phyloP scores from a whole-genome alignment of 805 yeast species.

The Starmera quercuum region DNA sequence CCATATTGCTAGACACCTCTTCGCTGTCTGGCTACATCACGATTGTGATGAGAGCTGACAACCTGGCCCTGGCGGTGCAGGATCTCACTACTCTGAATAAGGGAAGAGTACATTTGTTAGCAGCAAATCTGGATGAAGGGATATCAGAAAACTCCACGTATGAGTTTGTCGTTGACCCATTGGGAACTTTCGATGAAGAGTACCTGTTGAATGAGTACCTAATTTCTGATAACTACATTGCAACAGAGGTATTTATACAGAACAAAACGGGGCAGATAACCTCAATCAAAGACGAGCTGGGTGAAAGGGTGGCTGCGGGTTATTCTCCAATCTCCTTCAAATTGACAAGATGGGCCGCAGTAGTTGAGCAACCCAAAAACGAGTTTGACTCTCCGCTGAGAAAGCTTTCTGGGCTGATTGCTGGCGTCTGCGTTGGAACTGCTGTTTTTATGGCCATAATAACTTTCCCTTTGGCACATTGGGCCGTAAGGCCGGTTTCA shows the following conservation, averaged over 20 bases:
- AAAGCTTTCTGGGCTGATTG: constrained; percentile 56
- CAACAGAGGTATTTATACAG: constrained; percentile 27
- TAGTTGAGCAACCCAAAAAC: constrained; percentile 54
- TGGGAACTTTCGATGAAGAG: constrained; percentile 8
- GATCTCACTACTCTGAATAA: constrained; percentile 34
- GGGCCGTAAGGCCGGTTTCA: constrained; percentile 78
- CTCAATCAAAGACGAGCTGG: constrained; percentile 28
- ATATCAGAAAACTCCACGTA: constrained; percentile 24
- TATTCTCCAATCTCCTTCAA: constrained; percentile 37
- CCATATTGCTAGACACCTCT: constrained; percentile 53
- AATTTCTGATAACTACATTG: constrained; percentile 23
- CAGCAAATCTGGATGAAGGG: constrained; percentile 19
- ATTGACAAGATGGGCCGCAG: constrained; percentile 60
- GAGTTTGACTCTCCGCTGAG: constrained; percentile 58
- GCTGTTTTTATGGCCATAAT: constrained; percentile 66
- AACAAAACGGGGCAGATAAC: constrained; percentile 34
- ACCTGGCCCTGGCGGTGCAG: constrained; percentile 31
- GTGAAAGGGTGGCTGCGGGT: constrained; percentile 45
- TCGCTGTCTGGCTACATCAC: constrained; percentile 63
- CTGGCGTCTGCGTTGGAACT: constrained; percentile 72
- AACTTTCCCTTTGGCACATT: constrained; percentile 80
- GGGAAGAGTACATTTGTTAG: constrained; percentile 23
- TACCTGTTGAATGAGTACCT: constrained; percentile 14
- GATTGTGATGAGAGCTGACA: constrained; percentile 41
- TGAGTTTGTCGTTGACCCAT: constrained; percentile 35